phyloP scores from a whole-genome alignment of 2,329 filamentous ascomycete genomes.

The Colletotrichum destructivum region DNA sequence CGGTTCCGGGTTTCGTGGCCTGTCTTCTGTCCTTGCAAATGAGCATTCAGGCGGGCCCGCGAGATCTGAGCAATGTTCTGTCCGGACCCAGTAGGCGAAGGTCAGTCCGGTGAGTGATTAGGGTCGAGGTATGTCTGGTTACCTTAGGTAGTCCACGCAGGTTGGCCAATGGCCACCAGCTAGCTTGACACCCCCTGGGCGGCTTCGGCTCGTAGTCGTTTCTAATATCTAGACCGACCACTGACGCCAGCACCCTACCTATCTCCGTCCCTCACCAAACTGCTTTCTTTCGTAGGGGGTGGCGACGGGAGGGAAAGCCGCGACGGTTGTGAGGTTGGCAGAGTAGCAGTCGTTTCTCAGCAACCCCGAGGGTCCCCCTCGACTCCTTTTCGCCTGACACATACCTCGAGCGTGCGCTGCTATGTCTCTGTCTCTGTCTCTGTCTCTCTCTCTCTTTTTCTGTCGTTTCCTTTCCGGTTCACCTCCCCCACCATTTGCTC shows the following conservation, averaged over 20 bases:
- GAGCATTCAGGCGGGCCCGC: background rate
- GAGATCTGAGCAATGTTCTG: background rate
- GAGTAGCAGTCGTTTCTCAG: constrained; percentile 10
- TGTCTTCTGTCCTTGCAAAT: background rate
- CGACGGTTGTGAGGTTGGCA: background rate
- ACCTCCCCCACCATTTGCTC: background rate
- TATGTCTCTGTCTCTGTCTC: background rate
- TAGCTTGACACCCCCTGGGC: background rate
- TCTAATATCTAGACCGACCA: background rate
- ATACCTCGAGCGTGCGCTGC: background rate
- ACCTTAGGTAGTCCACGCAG: background rate
- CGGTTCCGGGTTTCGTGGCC: background rate
- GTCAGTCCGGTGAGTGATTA: background rate
- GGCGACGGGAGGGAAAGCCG: background rate
- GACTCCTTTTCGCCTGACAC: constrained; percentile 1
- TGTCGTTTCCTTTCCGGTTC: background rate
- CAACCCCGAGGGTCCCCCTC: background rate
- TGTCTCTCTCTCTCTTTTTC: background rate
- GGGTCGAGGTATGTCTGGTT: too few species aligned
- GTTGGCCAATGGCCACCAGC: background rate
- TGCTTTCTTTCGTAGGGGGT: background rate
- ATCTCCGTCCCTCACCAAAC: background rate
- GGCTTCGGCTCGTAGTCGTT: background rate
- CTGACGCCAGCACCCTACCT: background rate
- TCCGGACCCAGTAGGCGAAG: background rate